Percentiles rank a stretch among this genome's conserved stretches.
Conservation (phyloP, 2,329 filamentous ascomycete species). For the Helminthosporium solani region DNA sequence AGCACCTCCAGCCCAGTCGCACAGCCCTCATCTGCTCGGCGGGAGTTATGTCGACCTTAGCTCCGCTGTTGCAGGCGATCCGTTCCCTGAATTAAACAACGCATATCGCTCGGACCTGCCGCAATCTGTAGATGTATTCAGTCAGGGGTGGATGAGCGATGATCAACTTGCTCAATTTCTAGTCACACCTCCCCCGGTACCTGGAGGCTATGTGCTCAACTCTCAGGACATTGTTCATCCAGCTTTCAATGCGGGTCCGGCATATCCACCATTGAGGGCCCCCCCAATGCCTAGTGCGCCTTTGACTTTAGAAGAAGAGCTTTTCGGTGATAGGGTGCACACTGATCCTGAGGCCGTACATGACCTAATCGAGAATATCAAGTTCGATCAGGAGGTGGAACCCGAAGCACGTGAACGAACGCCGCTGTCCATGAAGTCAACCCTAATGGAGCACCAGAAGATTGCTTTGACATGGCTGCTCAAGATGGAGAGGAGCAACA, state of each 20-base stretch:
- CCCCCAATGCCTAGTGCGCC: background rate
- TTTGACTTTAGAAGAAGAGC: constrained; percentile 1
- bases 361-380: constrained; percentile 36
- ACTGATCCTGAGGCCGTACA: constrained; percentile 26
- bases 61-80: constrained; percentile 18
- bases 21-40: too few relatives aligned
- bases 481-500: constrained; percentile 67
- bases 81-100: constrained; percentile 21
- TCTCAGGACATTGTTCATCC: background rate
- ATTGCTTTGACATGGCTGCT: constrained; percentile 76
- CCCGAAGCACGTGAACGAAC: constrained; percentile 65
- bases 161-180: constrained; percentile 35
- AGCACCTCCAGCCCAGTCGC: too few relatives aligned
- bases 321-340: constrained; percentile 14
- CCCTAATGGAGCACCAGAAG: constrained; percentile 79
- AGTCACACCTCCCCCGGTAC: constrained; percentile 14
- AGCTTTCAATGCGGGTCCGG: background rate
- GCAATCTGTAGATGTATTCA: constrained; percentile 17
- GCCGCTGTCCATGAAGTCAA: constrained; percentile 65
- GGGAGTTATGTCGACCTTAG: background rate
- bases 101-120: constrained; percentile 9
- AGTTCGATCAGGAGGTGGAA: constrained; percentile 42
- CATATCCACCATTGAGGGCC: background rate
- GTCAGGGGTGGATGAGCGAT: constrained; percentile 25
- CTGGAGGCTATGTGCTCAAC: constrained; percentile 17